phyloP scores from a whole-genome alignment of 228 moss, liverwort and hornwort genomes.

The Sphagnum magellanicum region DNA sequence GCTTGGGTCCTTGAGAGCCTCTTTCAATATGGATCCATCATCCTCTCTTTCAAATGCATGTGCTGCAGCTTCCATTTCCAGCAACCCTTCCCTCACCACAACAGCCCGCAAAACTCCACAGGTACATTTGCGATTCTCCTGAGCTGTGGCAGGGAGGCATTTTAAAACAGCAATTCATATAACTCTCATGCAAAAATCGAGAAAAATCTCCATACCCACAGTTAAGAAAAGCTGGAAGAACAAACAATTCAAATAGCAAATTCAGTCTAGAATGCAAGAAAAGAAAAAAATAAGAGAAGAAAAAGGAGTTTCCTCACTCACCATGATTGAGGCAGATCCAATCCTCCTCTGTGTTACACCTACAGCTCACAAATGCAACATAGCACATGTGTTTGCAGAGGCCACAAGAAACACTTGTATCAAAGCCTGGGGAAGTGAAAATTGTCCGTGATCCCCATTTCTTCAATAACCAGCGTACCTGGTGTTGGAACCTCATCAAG shows the following conservation, averaged over 20 bases:
- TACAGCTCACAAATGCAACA: conserved; percentile 30
- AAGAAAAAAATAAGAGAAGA: no score
- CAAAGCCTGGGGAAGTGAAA: conserved; percentile 27
- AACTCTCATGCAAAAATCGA: no score
- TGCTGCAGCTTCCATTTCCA: conserved; percentile 26
- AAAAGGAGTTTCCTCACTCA: conserved; percentile 1
- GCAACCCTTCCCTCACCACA: conserved; percentile 21
- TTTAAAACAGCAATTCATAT: no score
- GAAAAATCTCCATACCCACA: no score
- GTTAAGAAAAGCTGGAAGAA: no score
- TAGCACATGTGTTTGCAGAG: conserved; percentile 46
- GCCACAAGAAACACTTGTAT: conserved; percentile 30
- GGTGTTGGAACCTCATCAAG: conserved; percentile 37
- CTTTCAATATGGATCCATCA: conserved; percentile 12
- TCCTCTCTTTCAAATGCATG: conserved; percentile 25
- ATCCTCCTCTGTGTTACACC: conserved; percentile 10
- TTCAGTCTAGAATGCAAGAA: no score
- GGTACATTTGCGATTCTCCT: conserved; percentile 28
- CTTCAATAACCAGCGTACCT: conserved; percentile 39
- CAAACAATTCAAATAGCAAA: no score
- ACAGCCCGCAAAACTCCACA: conserved; percentile 24
- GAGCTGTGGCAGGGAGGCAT: conserved; percentile 2
- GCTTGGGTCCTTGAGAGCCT: conserved; percentile 10
- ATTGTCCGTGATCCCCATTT: conserved; percentile 18
- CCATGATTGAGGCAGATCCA: conserved; percentile 39